These are phyloP conservation scores for Acorus calamus DNA, from an alignment of 106 monocot genomes.

Conservation along the genomic window DNA sequence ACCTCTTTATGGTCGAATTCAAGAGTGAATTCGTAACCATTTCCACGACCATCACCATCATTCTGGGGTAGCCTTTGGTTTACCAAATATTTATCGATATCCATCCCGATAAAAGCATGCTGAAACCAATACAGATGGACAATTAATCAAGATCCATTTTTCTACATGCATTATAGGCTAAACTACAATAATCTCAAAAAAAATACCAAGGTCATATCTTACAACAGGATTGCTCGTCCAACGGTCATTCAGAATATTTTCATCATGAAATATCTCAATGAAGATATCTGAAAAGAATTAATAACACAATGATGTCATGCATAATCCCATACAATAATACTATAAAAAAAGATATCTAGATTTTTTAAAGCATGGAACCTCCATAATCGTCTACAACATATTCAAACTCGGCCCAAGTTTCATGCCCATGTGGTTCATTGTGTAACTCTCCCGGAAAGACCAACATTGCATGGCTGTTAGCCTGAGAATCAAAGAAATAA, in stretches of 20 bases:
- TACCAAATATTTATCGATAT: slow-evolving; percentile 21
- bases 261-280: slow-evolving; percentile 62
- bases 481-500: slow-evolving; percentile 19
- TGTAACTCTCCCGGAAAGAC: slow-evolving; percentile 70
- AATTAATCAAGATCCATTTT: background rate
- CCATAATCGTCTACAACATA: slow-evolving; percentile 79
- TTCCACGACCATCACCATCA: slow-evolving; percentile 14
- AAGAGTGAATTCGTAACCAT: slow-evolving; percentile 6
- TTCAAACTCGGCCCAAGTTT: slow-evolving; percentile 59
- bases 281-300: slow-evolving; percentile 50
- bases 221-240: slow-evolving; percentile 60
- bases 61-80: slow-evolving; percentile 12
- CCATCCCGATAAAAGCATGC: slow-evolving; percentile 63
- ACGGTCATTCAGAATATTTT: slow-evolving; percentile 56
- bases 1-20: slow-evolving; percentile 50
- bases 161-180: background rate
- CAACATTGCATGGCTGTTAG: slow-evolving; percentile 57
- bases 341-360: background rate
- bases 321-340: background rate
- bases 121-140: slow-evolving; percentile 10
- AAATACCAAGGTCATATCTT: slow-evolving; percentile 5
- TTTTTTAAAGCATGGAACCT: slow-evolving; percentile 23
- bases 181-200: background rate
- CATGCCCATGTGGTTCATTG: slow-evolving; percentile 57
- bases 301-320: background rate